Percentiles rank a stretch among this genome's conserved stretches.
phyloP scores from a whole-genome alignment of 306 rosid species.

The Gillenia trifoliata region DNA sequence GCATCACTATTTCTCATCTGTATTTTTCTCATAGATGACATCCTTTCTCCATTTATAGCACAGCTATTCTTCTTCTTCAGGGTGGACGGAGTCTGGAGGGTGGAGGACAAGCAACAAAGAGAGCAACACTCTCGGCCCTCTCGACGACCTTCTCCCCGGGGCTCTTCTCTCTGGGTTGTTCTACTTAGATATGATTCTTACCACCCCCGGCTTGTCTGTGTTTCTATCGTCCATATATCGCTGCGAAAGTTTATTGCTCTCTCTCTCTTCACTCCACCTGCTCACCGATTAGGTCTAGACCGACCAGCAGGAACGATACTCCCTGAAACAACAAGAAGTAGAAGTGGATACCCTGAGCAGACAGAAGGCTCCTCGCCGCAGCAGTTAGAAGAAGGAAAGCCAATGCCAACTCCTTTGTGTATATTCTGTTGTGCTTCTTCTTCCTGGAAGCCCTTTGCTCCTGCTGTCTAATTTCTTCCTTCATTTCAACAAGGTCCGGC shows the following conservation, averaged over 20 bases:
- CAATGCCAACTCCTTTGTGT: constrained; percentile 72
- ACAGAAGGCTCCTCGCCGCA: constrained; percentile 84
- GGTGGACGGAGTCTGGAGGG: constrained; percentile 17
- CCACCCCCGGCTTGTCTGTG: constrained; percentile 8
- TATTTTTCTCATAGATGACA: constrained; percentile 9
- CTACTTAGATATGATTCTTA: not conserved
- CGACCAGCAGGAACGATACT: constrained; percentile 78
- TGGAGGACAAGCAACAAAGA: constrained; percentile 9
- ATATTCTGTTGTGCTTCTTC: constrained; percentile 76
- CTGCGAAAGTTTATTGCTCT: not conserved
- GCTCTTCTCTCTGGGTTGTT: not conserved
- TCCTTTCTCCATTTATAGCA: not conserved
- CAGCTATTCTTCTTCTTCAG: constrained; percentile 4
- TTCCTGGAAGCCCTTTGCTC: constrained; percentile 40
- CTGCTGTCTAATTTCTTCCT: constrained; percentile 53
- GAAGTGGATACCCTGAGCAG: constrained; percentile 95
- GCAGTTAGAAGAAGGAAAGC: constrained; percentile 87
- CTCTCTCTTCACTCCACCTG: constrained; percentile 53
- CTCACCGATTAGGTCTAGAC: constrained; percentile 86
- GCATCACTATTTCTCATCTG: constrained; percentile 15
- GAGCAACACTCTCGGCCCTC: constrained; percentile 15
- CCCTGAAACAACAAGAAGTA: constrained; percentile 94
- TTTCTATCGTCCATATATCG: not conserved
- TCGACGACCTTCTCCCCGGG: not conserved
- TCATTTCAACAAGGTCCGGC: constrained; percentile 58